Percentiles rank a stretch among this genome's conserved stretches.
Evolutionary conservation across 225 moss, liverwort and hornwort species (phyloP).

Genomic region (Climacium dendroides): DNA sequence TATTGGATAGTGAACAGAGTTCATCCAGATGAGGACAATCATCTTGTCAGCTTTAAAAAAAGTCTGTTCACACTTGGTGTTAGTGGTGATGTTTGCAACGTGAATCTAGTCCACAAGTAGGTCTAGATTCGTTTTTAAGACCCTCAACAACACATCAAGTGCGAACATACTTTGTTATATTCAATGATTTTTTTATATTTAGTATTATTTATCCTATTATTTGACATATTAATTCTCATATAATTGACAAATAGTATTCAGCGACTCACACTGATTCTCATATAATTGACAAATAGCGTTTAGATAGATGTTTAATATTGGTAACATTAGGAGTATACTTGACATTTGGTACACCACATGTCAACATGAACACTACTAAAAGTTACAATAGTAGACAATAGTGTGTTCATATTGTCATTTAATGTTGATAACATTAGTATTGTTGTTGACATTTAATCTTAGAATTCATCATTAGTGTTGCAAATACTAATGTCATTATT

Average conservation of each 20-base stretch:
- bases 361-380: background rate
- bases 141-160: no score
- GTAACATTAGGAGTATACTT: background rate
- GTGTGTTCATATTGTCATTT: background rate
- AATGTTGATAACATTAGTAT: background rate
- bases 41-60: no score
- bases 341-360: background rate
- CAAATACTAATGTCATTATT: background rate
- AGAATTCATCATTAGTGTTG: background rate
- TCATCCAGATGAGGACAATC: background rate
- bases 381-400: background rate
- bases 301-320: background rate
- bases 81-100: no score
- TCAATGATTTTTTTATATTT: no score
- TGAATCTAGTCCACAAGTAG: no score
- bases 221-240: background rate
- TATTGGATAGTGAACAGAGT: background rate
- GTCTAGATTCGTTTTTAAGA: no score
- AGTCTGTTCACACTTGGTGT: no score
- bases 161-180: no score
- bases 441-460: background rate
- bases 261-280: background rate
- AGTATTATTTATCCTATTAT: background rate
- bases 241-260: background rate
- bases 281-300: background rate